Conservation (phyloP, 2,329 filamentous ascomycete species). For the Nigrograna mackinnonii region DNA sequence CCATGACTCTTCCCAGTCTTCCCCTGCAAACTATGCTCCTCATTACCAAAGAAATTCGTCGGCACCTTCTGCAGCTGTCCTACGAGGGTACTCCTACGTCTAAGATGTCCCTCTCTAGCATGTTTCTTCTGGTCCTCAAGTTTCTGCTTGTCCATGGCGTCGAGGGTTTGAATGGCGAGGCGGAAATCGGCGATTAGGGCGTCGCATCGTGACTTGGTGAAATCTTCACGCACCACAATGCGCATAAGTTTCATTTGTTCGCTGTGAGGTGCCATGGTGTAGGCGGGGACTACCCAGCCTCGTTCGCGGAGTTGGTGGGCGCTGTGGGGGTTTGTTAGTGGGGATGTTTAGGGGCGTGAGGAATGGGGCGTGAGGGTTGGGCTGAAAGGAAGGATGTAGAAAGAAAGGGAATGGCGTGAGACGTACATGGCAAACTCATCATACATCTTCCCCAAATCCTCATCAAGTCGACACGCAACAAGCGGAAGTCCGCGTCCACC, state of each 20-base stretch:
- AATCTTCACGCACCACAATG: conserved; percentile 91
- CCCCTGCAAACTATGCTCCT: conserved; percentile 85
- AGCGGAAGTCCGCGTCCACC: conserved; percentile 80
- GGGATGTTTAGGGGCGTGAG: no score
- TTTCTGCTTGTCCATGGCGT: conserved; percentile 72
- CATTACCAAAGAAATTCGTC: conserved; percentile 61
- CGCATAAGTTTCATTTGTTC: conserved; percentile 86
- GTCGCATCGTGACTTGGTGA: conserved; percentile 81
- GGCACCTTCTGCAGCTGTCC: conserved; percentile 39
- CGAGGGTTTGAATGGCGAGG: conserved; percentile 71
- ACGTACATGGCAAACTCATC: conserved; percentile 56
- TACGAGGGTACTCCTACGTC: conserved; percentile 30
- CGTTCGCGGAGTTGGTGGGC: conserved; percentile 85
- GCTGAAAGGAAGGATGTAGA: conserved; percentile 55
- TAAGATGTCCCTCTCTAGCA: conserved; percentile 18
- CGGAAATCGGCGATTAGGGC: conserved; percentile 77
- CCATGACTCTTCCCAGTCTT: conserved; percentile 90
- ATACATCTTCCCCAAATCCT: conserved; percentile 56
- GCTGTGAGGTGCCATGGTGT: conserved; percentile 94
- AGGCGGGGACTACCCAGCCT: conserved; percentile 92
- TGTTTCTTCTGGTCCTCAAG: conserved; percentile 68
- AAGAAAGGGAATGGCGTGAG: no score
- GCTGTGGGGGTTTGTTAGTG: conserved; percentile 13
- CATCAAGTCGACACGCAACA: conserved; percentile 81
- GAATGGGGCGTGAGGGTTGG: background rate